Conservation (phyloP, 140 eudicot species). For the Erigeron philadelphicus region DNA sequence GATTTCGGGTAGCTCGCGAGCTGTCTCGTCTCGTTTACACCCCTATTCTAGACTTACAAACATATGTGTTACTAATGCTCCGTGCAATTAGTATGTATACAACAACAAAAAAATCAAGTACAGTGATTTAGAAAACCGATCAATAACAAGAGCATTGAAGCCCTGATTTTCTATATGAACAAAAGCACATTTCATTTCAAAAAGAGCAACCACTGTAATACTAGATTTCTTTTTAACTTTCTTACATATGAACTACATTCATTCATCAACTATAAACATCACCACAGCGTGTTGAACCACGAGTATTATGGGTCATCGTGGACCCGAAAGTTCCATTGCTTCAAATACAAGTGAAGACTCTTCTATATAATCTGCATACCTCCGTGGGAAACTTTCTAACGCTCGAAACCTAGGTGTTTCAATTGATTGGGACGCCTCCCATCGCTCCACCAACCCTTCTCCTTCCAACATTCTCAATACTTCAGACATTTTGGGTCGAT, state of each 20-base stretch:
- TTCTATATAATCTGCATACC: conserved; percentile 66
- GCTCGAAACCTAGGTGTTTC: conserved; percentile 56
- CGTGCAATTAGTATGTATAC: not conserved
- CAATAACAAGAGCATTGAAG: not conserved
- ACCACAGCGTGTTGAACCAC: conserved; percentile 9
- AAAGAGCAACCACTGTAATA: conserved; percentile 20
- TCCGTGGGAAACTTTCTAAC: conserved; percentile 40
- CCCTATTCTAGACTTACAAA: too few relatives aligned
- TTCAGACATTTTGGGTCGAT: conserved; percentile 84
- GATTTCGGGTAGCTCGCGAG: too few relatives aligned
- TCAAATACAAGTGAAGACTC: conserved; percentile 68
- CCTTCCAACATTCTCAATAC: conserved; percentile 77
- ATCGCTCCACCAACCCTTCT: conserved; percentile 70
- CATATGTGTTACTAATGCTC: too few relatives aligned
- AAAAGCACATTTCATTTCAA: conserved; percentile 5
- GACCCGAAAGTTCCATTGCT: conserved; percentile 96
- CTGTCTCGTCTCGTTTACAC: not conserved
- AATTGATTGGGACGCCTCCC: conserved; percentile 50
- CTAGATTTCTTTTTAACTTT: conserved; percentile 13
- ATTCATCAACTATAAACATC: conserved; percentile 17
- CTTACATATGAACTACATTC: conserved; percentile 24
- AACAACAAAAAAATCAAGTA: not conserved
- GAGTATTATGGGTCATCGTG: conserved; percentile 39
- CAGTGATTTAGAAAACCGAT: not conserved
- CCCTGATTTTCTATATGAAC: conserved; percentile 7